Evolutionary conservation across 2,329 filamentous ascomycete genomes (phyloP).

Genomic region (Alternaria atra): DNA sequence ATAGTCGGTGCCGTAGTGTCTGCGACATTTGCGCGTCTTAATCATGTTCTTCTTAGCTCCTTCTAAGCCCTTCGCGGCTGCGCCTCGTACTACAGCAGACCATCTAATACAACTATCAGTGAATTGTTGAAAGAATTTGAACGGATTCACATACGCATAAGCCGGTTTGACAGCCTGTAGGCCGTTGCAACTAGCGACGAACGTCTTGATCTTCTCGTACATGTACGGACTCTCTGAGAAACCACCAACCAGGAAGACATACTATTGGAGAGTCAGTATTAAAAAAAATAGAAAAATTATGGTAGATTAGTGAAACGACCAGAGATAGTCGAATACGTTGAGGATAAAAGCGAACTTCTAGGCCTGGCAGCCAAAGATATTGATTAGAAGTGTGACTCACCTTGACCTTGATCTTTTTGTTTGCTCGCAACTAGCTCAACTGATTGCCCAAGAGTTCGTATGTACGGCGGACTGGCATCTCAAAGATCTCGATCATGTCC

Average conservation of each 20-base stretch:
- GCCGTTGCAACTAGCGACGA: background rate
- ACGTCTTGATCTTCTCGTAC: slow-evolving; percentile 20
- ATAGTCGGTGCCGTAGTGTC: slow-evolving; percentile 29
- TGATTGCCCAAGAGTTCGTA: slow-evolving; percentile 20
- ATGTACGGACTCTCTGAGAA: slow-evolving; percentile 41
- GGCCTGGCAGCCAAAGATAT: no score
- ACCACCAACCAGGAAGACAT: slow-evolving; percentile 38
- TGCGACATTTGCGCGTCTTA: slow-evolving; percentile 29
- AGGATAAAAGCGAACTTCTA: no score
- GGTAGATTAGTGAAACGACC: no score
- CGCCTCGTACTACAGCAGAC: slow-evolving; percentile 40
- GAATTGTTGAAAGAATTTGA: accelerated
- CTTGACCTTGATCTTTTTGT: no score
- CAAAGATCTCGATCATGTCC: slow-evolving; percentile 33
- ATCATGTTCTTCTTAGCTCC: slow-evolving; percentile 2
- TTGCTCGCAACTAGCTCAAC: no score
- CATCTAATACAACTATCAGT: slow-evolving; percentile 26
- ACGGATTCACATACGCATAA: slow-evolving; percentile 25
- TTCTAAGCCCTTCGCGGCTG: slow-evolving; percentile 35
- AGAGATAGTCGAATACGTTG: no score
- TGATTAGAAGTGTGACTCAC: no score
- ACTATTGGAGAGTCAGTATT: slow-evolving; percentile 13
- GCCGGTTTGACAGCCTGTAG: slow-evolving; percentile 23
- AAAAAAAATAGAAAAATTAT: background rate
- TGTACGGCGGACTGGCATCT: slow-evolving; percentile 13